phyloP scores from a whole-genome alignment of 129 eudicot species.

The Saposhnikovia divaricata region DNA sequence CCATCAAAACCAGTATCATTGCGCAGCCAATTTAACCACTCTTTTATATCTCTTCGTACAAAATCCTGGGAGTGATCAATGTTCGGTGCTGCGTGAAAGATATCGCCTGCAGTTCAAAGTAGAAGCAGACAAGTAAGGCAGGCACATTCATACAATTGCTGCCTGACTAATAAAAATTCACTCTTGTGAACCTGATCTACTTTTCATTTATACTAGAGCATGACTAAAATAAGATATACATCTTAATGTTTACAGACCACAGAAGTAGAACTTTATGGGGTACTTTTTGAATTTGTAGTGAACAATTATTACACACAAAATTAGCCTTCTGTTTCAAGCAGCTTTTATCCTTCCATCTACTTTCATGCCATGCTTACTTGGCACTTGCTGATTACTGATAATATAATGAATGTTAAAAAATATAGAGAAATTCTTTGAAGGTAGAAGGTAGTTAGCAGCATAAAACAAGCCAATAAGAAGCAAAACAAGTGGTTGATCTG shows the following conservation, averaged over 20 bases:
- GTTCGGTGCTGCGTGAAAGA: slow-evolving; percentile 77
- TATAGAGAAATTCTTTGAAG: neutral
- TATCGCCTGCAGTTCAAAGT: slow-evolving; percentile 42
- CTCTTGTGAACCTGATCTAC: neutral
- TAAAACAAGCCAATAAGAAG: neutral
- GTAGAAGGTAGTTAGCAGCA: neutral
- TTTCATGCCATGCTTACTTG: neutral
- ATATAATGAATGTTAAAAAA: neutral
- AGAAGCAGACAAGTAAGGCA: slow-evolving; percentile 15
- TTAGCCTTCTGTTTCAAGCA: neutral
- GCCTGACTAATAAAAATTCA: neutral
- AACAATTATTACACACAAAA: neutral
- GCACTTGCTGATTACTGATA: neutral
- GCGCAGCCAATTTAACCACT: slow-evolving; percentile 61
- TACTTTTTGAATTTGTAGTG: neutral
- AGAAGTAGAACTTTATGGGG: neutral
- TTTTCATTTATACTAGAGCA: neutral
- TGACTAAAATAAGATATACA: neutral
- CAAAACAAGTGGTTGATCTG: neutral
- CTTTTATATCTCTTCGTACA: slow-evolving; percentile 45
- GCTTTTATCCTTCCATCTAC: neutral
- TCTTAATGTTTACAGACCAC: neutral
- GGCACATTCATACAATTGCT: neutral
- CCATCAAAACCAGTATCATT: slow-evolving; percentile 64
- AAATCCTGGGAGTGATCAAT: slow-evolving; percentile 69